These are phyloP conservation scores for Porphyrellus cyaneotinctus DNA, from an alignment of 768 basidiomycete species.

Conservation along the genomic window DNA sequence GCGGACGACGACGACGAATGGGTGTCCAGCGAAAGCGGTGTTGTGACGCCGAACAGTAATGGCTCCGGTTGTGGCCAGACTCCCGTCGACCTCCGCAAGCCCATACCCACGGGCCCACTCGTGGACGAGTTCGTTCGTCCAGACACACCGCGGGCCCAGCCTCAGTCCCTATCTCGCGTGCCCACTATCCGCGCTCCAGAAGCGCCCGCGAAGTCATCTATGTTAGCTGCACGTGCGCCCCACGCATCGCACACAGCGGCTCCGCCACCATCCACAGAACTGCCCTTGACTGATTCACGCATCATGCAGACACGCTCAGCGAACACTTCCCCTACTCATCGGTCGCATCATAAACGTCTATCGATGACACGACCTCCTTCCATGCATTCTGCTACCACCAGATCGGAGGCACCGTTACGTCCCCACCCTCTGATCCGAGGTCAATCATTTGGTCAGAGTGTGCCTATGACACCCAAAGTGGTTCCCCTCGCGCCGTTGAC, in stretches of 20 bases:
- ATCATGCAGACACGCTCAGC: slow-evolving; percentile 35
- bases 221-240: slow-evolving; percentile 18
- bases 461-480: slow-evolving; percentile 38
- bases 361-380: slow-evolving; percentile 59
- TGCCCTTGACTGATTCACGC: slow-evolving; percentile 17
- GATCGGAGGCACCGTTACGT: slow-evolving; percentile 41
- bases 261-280: slow-evolving; percentile 18
- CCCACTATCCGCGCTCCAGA: slow-evolving; percentile 32
- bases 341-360: slow-evolving; percentile 40
- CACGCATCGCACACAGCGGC: slow-evolving; percentile 10
- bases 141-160: slow-evolving; percentile 32
- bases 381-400: slow-evolving; percentile 49
- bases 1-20: slow-evolving; percentile 64
- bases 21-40: slow-evolving; percentile 77
- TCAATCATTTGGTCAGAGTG: slow-evolving; percentile 52
- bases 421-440: slow-evolving; percentile 79
- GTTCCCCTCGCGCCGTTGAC: slow-evolving; percentile 57
- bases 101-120: slow-evolving; percentile 7
- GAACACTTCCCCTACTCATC: slow-evolving; percentile 37
- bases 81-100: slow-evolving; percentile 27
- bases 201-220: slow-evolving; percentile 12
- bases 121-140: slow-evolving; percentile 21
- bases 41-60: slow-evolving; percentile 55
- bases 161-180: slow-evolving; percentile 32
- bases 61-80: slow-evolving; percentile 42